A percentile compares a stretch with the other conserved stretches of the same genome.
Evolutionary conservation across 345 rosid genomes (phyloP).

Genomic region (Adansonia digitata): DNA sequence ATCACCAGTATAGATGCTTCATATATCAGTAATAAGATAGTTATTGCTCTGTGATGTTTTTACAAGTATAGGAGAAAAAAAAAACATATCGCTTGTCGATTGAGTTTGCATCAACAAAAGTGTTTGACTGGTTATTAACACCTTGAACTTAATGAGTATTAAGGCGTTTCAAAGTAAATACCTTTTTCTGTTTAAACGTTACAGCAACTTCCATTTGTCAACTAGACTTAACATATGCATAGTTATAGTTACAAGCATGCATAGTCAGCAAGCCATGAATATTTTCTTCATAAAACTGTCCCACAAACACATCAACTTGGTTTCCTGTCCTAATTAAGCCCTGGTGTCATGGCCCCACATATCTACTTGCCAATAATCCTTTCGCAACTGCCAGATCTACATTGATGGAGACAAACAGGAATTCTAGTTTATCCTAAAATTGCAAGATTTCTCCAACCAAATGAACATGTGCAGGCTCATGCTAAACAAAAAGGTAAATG

Average conservation of each 20-base stretch:
- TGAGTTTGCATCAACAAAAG: background rate
- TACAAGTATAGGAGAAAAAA: background rate
- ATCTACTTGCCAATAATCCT: background rate
- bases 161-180: background rate
- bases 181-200: background rate
- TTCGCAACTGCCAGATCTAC: background rate
- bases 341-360: background rate
- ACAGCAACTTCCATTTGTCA: background rate
- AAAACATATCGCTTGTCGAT: background rate
- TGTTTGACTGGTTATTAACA: background rate
- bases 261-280: background rate
- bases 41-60: background rate
- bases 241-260: background rate
- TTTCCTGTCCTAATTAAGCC: background rate
- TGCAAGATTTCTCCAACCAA: background rate
- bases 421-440: background rate
- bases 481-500: background rate
- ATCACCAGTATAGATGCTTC: background rate
- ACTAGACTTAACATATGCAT: background rate
- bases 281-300: background rate
- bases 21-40: background rate
- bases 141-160: background rate
- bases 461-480: background rate
- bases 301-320: background rate
- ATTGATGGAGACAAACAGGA: background rate